phyloP scores from a whole-genome alignment of 768 basidiomycete genomes.

The Suillus cothurnatus region DNA sequence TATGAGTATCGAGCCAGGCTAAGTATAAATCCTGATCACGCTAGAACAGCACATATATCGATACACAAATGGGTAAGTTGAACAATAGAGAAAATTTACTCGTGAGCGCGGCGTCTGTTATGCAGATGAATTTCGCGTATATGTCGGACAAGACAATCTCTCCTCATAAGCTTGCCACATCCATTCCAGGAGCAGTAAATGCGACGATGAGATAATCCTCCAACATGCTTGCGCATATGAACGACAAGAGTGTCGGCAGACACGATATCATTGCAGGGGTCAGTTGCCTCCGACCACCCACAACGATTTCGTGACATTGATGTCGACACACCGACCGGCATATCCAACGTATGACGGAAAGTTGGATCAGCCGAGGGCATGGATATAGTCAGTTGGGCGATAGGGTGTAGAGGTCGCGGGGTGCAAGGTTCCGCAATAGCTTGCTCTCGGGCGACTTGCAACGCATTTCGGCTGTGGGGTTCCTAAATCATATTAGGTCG shows the following conservation, averaged over 20 bases:
- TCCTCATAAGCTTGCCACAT: constrained; percentile 3
- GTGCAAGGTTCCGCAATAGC: neutral
- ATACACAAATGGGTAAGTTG: neutral
- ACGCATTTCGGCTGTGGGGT: neutral
- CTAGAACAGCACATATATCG: neutral
- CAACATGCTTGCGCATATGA: constrained; percentile 1
- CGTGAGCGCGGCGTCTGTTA: neutral
- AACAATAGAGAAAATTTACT: neutral
- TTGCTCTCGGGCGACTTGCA: neutral
- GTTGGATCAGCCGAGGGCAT: neutral
- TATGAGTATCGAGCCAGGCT: neutral
- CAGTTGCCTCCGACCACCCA: neutral
- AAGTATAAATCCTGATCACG: neutral
- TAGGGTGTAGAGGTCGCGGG: neutral
- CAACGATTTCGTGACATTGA: neutral
- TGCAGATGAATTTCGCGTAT: constrained; percentile 1
- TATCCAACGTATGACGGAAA: neutral
- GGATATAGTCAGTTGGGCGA: neutral
- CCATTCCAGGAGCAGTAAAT: constrained; percentile 2
- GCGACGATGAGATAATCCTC: neutral
- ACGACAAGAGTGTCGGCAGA: neutral
- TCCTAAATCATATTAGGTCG: neutral
- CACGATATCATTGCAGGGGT: neutral
- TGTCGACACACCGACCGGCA: neutral
- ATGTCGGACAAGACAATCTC: constrained; percentile 1